Evolutionary conservation across 805 yeast genomes (phyloP).

Genomic region (Ogataea parapolymorpha): DNA sequence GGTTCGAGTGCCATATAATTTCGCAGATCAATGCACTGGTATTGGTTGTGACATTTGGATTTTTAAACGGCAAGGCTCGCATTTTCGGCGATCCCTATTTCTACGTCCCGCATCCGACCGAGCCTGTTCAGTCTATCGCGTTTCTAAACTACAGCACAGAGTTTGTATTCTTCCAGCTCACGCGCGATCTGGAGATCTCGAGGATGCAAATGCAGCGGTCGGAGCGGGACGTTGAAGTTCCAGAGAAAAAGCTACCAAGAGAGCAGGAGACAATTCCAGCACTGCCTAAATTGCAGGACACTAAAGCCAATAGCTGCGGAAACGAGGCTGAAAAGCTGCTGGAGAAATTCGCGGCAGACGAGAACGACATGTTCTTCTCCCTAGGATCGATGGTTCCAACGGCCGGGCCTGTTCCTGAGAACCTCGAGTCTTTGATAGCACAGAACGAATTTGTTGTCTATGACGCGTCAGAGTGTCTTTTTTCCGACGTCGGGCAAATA

Average conservation of each 20-base stretch:
- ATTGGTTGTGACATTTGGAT: slow-evolving; percentile 31
- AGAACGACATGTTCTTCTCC: not conserved
- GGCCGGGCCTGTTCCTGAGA: not conserved
- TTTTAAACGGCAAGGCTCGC: slow-evolving; percentile 15
- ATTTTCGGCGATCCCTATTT: slow-evolving; percentile 25
- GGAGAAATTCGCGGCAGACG: not conserved
- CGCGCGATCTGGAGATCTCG: slow-evolving; percentile 22
- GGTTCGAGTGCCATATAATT: slow-evolving; percentile 27
- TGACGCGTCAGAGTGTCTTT: slow-evolving; percentile 9
- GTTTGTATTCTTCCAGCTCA: slow-evolving; percentile 15
- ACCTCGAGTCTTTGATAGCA: not conserved
- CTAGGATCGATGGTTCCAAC: not conserved
- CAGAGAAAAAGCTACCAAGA: not conserved
- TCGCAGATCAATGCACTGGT: slow-evolving; percentile 30
- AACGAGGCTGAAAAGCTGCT: not conserved
- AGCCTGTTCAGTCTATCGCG: slow-evolving; percentile 17
- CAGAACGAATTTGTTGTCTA: slow-evolving; percentile 16
- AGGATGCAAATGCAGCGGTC: slow-evolving; percentile 7
- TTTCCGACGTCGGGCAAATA: slow-evolving; percentile 11
- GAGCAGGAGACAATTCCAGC: too few relatives aligned
- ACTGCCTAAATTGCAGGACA: not conserved
- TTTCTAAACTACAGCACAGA: slow-evolving; percentile 4
- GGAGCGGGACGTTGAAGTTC: not conserved
- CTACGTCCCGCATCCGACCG: slow-evolving; percentile 21
- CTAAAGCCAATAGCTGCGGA: not conserved